Evolutionary conservation across 208 protist genomes (phyloP), one percentile per base, ranked within the genome.

Genomic region (Novymonas esmeraldas): DNA sequence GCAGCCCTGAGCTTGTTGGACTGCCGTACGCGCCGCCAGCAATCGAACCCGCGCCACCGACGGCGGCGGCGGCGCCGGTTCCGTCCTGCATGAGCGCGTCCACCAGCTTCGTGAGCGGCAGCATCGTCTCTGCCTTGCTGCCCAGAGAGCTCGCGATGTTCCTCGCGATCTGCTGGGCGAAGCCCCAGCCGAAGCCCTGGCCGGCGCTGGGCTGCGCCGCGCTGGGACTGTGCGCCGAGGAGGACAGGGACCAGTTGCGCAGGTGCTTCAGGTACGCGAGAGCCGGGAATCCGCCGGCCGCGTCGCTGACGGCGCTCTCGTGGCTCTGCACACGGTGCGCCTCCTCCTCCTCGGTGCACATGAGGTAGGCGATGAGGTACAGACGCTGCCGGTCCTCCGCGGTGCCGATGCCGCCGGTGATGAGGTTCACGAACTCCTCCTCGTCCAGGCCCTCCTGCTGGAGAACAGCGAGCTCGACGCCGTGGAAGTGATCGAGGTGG

Each of bases 21-120:
- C 57, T 73, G 26, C 64, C 64, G 48, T 62, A 73, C 9, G 65
- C 36, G 3, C 22, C 69, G 6, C 57, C 38, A 14, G 36, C 61
- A n/a, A 42, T 58, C 6, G 57, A 51, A 11, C 62, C 68, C n/a
- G 51, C 67, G 31, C 64, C 69, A 31, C 68, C 69, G 2, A 31
- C 29, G 2, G 69, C 70, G 34, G 45, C 65, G 13, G 45, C 38
- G 18, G 54, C 18, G 3, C 75, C 26, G 5, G 65, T 29, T 13
- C 77, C 61, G 67, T 95, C 90, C 67, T 92, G 86, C 81, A 95
- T 76, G 18, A 96, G 71, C 33, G 89, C 89, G 56, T 87, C 81
- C 13, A 96, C 87, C 44, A 96, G 78, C 79, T 92, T 92, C 16
- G 92, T 96, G 26, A 95, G 67, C 18, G 92, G 89, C 41, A 95